phyloP scores from a whole-genome alignment of 1,284 basidiomycete species.

The Ganoderma meredithae region DNA sequence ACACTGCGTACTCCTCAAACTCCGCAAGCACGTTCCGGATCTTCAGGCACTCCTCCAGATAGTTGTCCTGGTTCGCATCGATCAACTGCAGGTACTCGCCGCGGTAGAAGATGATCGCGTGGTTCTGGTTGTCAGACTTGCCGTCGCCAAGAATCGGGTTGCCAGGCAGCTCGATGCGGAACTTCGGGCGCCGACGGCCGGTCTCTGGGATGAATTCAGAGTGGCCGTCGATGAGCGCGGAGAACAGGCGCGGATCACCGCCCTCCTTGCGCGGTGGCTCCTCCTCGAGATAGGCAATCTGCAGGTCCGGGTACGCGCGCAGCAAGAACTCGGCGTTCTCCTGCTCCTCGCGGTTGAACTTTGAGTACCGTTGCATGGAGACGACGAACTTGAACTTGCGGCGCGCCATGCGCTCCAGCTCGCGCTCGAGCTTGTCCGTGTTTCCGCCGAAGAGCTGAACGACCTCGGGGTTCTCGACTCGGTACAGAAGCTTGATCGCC shows the following conservation, averaged over 20 bases:
- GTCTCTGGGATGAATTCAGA: constrained; percentile 93
- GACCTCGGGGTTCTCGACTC: constrained; percentile 99
- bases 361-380: constrained; percentile 99
- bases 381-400: constrained; percentile 99
- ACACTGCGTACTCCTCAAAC: constrained; percentile 93
- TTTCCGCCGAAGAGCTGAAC: constrained; percentile 98
- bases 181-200: constrained; percentile 93
- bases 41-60: constrained; percentile 99
- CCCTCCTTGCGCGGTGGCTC: constrained; percentile 94
- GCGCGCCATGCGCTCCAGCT: constrained; percentile 96
- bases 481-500: constrained; percentile 99
- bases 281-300: constrained; percentile 98
- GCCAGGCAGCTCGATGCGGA: constrained; percentile 97
- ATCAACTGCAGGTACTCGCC: constrained; percentile 99
- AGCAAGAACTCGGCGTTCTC: constrained; percentile 99
- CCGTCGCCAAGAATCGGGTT: constrained; percentile 99
- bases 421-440: constrained; percentile 96
- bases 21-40: constrained; percentile 98
- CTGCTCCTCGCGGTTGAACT: constrained; percentile 99
- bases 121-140: constrained; percentile 99
- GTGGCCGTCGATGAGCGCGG: constrained; percentile 96
- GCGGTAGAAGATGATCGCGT: constrained; percentile 98
- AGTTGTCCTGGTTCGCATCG: constrained; percentile 99
- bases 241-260: constrained; percentile 95
- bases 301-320: constrained; percentile 98